phyloP scores from a whole-genome alignment of 2,329 filamentous ascomycete genomes.

The Ascochyta viciae-villosae region DNA sequence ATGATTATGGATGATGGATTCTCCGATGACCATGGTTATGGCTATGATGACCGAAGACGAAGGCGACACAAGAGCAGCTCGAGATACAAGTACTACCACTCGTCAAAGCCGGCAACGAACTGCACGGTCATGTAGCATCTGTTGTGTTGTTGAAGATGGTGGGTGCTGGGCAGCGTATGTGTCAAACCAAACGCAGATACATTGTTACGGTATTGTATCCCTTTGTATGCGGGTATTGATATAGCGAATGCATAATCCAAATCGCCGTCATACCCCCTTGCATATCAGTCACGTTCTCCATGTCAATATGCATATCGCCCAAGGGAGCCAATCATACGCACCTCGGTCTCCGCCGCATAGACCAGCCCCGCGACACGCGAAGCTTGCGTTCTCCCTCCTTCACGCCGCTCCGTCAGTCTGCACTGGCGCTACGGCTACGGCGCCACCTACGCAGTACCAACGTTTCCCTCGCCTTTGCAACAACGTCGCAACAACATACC shows the following conservation, averaged over 20 bases:
- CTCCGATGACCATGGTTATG: conserved; percentile 7
- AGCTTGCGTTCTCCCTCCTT: conserved; percentile 17
- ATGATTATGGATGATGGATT: conserved; percentile 10
- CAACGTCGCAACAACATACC: conserved; percentile 4
- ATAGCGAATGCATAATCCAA: not conserved
- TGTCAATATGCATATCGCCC: conserved; percentile 13
- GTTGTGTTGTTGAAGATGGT: not conserved
- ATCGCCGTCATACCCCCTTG: conserved; percentile 10
- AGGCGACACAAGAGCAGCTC: conserved; percentile 26
- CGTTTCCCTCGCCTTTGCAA: not conserved
- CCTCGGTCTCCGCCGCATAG: conserved; percentile 13
- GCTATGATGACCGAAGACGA: conserved; percentile 14
- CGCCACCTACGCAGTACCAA: conserved; percentile 15
- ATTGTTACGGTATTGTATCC: too few relatives aligned
- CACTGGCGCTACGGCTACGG: conserved; percentile 16
- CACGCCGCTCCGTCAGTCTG: conserved; percentile 18
- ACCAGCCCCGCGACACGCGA: conserved; percentile 16
- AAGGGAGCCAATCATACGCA: conserved; percentile 12
- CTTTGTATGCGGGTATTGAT: too few relatives aligned
- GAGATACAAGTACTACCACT: conserved; percentile 29
- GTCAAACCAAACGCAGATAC: too few relatives aligned
- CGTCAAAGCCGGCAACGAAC: conserved; percentile 27
- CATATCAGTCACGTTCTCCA: conserved; percentile 13
- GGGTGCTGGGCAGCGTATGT: too few relatives aligned
- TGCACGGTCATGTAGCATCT: conserved; percentile 30